A percentile compares a stretch with the other conserved stretches of the same genome.
Evolutionary conservation across 2,329 filamentous ascomycete genomes (phyloP).

Genomic region (Fusarium euwallaceae): DNA sequence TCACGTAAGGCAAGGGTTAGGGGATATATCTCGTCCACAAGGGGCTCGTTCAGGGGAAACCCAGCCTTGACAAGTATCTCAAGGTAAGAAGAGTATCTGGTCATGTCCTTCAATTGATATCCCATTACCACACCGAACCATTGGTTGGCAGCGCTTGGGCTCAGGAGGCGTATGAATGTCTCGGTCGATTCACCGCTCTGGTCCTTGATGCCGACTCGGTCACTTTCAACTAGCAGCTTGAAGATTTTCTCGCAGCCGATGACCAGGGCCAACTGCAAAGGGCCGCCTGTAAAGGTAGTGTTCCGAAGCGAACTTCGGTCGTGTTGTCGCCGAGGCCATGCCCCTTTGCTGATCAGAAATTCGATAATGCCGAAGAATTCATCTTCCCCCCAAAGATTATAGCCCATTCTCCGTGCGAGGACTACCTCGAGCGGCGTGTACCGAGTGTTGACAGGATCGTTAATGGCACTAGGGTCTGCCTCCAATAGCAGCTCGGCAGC

Average conservation of each 20-base stretch:
- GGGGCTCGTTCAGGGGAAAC: background rate
- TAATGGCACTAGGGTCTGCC: conserved; percentile 2
- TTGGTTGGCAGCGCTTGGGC: background rate
- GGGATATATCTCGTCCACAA: background rate
- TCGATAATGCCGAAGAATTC: background rate
- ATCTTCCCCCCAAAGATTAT: background rate
- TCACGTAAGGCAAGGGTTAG: background rate
- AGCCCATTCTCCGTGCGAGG: background rate
- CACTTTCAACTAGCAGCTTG: background rate
- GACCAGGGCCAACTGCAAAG: background rate
- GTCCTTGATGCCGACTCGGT: background rate
- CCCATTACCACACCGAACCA: background rate
- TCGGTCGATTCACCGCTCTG: background rate
- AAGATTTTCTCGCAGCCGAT: background rate
- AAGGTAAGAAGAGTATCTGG: background rate
- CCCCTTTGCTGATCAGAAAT: conserved; percentile 2
- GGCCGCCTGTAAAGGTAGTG: background rate
- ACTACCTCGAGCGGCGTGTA: conserved; percentile 15
- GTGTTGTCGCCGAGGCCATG: background rate
- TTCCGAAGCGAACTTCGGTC: background rate
- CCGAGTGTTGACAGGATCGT: background rate
- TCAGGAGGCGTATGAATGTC: background rate
- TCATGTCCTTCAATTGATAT: background rate
- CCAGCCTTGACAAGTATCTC: background rate
- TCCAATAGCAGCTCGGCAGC: conserved; percentile 10